Base-by-base conservation (phyloP, 1,284 basidiomycete genomes). In the Sporisorium sorghi region DNA sequence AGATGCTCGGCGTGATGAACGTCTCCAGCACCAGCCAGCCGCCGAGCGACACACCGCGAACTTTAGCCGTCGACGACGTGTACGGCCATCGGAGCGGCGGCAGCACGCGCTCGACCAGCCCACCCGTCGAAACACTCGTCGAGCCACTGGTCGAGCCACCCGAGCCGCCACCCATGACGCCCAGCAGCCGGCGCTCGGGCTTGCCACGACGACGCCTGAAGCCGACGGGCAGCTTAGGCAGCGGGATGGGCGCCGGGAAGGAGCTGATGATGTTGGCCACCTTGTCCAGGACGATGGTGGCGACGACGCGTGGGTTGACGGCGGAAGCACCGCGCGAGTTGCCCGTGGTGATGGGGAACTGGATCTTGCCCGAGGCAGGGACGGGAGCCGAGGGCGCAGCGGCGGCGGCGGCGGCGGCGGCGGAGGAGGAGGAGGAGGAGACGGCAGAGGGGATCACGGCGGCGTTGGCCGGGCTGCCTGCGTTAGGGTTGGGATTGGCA, bases 1-100 rank as follows among this genome's bases (percentile, higher is more conserved):
- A 97, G n/a, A 83, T 30, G 19, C 56, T 58, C 5, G 82, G 82
- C 12, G 81, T 75, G 48, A 83, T 83, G 12, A 73, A 83, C 40
- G 74, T 58, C 47, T 83, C 82, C 10, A 76, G 55, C 7, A 83
- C 81, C 44, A 83, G 60, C 81, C 82, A 83, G n/a, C 82, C 82
- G 19, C 81, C 82, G 33, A 83, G 52, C 47, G 77, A 75, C 12
- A 83, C 82, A 37, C 82, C 72, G 30, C 80, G 77, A 12, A 82
- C 60, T 54, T 79, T 79, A 14, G 42, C 19, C n/a, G 43, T 54
- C 23, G 39, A 14, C 21, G 49, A 39, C 24, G 56, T 48, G 65
- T 79, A 79, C 17, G 64, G 53, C 50, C 58, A 79, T 12, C 76
- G 70, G 11, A 76, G 51, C 4, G 61, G 26, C 2, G 70, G 58